Evolutionary conservation across 768 basidiomycete genomes (phyloP).

Genomic region (Ramaria rubella): DNA sequence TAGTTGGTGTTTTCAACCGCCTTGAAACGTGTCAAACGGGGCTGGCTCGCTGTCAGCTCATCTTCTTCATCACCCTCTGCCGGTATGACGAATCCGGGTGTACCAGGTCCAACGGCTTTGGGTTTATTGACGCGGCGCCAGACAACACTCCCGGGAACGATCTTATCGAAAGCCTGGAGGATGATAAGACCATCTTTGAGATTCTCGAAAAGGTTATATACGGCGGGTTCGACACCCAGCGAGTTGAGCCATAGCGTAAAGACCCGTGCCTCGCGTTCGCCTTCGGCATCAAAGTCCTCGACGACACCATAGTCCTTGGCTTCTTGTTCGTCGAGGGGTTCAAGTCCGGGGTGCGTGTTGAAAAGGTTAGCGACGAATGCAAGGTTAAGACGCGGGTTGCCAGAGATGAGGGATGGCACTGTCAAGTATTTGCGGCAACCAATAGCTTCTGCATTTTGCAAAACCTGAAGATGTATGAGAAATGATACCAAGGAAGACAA

Average conservation of each 20-base stretch:
- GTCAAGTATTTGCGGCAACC: conserved; percentile 96
- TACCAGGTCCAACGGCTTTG: conserved; percentile 50
- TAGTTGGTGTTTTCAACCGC: conserved; percentile 99
- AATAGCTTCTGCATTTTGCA: conserved; percentile 90
- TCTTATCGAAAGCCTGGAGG: conserved; percentile 94
- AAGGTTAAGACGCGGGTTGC: conserved; percentile 95
- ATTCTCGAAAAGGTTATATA: conserved; percentile 96
- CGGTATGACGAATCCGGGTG: conserved; percentile 32
- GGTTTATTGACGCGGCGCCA: conserved; percentile 98
- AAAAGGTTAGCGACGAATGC: conserved; percentile 98
- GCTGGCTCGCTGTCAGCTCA: conserved; percentile 77
- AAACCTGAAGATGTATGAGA: conserved; percentile 41
- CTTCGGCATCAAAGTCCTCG: conserved; percentile 98
- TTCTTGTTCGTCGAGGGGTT: conserved; percentile 89
- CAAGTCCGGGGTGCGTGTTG: conserved; percentile 95
- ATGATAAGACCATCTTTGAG: conserved; percentile 87
- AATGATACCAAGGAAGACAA: background rate
- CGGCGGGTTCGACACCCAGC: conserved; percentile 90
- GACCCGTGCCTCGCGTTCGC: conserved; percentile 95
- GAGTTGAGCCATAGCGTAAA: conserved; percentile 99
- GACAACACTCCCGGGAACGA: conserved; percentile 84
- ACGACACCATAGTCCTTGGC: conserved; percentile 83
- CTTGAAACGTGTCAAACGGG: conserved; percentile 90
- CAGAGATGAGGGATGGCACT: conserved; percentile 81
- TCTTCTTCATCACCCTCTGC: conserved; percentile 71